Conservation (phyloP, 768 basidiomycete genomes). For the Russula vinacea region DNA sequence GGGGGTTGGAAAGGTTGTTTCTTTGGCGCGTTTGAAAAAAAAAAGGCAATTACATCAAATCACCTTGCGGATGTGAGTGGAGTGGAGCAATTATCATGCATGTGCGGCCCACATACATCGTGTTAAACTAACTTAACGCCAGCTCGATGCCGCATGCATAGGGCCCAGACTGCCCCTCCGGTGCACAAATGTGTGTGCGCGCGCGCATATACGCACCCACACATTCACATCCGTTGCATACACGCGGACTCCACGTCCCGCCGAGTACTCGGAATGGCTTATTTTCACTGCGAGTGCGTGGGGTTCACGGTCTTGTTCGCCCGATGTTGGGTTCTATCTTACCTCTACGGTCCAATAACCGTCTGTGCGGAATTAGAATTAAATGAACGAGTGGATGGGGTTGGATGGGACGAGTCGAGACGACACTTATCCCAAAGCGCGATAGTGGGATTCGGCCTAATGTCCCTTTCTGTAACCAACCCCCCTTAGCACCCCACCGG, state of each 20-base stretch:
- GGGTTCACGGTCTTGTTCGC: neutral
- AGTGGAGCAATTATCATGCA: neutral
- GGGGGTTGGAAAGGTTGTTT: too few relatives aligned
- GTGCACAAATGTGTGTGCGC: neutral
- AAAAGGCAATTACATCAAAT: too few relatives aligned
- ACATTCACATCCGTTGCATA: neutral
- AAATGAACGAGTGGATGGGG: neutral
- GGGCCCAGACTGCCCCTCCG: neutral
- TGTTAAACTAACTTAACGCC: conserved; percentile 1
- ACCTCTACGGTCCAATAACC: neutral
- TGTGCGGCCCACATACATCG: conserved; percentile 7
- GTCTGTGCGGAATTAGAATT: neutral
- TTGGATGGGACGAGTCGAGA: too few relatives aligned
- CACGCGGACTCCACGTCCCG: neutral
- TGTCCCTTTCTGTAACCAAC: neutral
- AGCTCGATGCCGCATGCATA: conserved; percentile 9
- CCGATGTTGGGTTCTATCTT: neutral
- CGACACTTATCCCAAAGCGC: too few relatives aligned
- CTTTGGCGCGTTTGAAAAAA: too few relatives aligned
- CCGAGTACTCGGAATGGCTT: conserved; percentile 6
- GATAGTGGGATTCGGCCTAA: neutral
- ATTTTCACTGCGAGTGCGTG: neutral
- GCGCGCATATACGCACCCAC: neutral
- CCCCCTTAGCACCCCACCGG: neutral
- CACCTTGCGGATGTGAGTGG: neutral